These are phyloP conservation scores for Cruciata laevipes DNA, from an alignment of 257 asterid species.

Conservation along the genomic window DNA sequence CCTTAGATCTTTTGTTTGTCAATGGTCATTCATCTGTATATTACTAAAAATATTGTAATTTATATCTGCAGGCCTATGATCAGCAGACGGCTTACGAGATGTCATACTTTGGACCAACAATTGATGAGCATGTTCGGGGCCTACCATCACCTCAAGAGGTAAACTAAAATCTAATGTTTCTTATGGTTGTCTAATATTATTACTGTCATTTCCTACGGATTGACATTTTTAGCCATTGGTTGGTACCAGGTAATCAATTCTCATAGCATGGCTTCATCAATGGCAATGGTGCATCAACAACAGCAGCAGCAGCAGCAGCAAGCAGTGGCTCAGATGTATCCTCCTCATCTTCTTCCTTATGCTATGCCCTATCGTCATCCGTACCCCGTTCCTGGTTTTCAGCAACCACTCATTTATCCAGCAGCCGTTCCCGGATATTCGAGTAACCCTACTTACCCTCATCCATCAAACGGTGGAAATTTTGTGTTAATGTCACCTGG, in stretches of 20 bases:
- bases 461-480: constrained; percentile 85
- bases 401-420: too few relatives aligned
- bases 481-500: constrained; percentile 78
- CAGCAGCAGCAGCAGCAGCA: constrained; percentile 65
- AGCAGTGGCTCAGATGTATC: constrained; percentile 88
- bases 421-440: constrained; percentile 66
- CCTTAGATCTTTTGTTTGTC: background rate
- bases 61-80: constrained; percentile 63
- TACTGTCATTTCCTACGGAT: background rate
- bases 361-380: constrained; percentile 88
- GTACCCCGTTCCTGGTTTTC: constrained; percentile 19
- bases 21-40: background rate
- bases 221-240: background rate
- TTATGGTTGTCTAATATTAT: background rate
- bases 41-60: constrained; percentile 13
- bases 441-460: constrained; percentile 73
- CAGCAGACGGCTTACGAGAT: constrained; percentile 75
- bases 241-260: constrained; percentile 48
- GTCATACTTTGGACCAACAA: constrained; percentile 68
- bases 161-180: constrained; percentile 14
- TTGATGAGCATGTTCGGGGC: constrained; percentile 68
- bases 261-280: constrained; percentile 49
- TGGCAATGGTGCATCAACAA: constrained; percentile 66
- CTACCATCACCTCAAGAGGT: constrained; percentile 84
- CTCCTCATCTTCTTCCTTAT: constrained; percentile 55